These are phyloP conservation scores for Suhomyces sp. DNA, from an alignment of 805 yeast genomes.

Conservation along the genomic window DNA sequence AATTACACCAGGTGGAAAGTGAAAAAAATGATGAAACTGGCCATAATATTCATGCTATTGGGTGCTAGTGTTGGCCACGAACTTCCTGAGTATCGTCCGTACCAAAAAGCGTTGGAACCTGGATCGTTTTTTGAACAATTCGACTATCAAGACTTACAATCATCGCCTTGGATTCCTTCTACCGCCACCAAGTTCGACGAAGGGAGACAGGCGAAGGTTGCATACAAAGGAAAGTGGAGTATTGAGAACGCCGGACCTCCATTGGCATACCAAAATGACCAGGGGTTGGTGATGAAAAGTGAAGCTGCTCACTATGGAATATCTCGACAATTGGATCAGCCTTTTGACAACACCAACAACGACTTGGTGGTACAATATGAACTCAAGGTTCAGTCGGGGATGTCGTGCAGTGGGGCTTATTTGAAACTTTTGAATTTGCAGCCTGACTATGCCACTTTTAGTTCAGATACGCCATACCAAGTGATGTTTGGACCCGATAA, in stretches of 20 bases:
- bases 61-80: background rate
- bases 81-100: background rate
- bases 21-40: no score
- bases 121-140: conserved; percentile 69
- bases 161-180: conserved; percentile 51
- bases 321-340: conserved; percentile 55
- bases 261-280: conserved; percentile 64
- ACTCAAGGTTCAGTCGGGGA: conserved; percentile 75
- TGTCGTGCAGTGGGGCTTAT: conserved; percentile 89
- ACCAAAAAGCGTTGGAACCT: background rate
- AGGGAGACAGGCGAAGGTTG: conserved; percentile 45
- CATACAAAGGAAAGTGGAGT: conserved; percentile 75
- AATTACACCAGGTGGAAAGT: no score
- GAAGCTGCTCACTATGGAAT: conserved; percentile 84
- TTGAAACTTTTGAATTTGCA: conserved; percentile 62
- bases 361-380: conserved; percentile 87
- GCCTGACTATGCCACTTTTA: conserved; percentile 49
- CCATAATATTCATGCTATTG: no score
- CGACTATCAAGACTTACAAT: conserved; percentile 19
- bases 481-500: conserved; percentile 94
- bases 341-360: conserved; percentile 58
- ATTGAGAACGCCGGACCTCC: conserved; percentile 56
- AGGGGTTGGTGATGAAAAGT: conserved; percentile 72
- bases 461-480: conserved; percentile 69
- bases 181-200: conserved; percentile 38